Evolutionary conservation across 2,329 filamentous ascomycete genomes (phyloP).

Genomic region (Pseudogymnoascus sp.): DNA sequence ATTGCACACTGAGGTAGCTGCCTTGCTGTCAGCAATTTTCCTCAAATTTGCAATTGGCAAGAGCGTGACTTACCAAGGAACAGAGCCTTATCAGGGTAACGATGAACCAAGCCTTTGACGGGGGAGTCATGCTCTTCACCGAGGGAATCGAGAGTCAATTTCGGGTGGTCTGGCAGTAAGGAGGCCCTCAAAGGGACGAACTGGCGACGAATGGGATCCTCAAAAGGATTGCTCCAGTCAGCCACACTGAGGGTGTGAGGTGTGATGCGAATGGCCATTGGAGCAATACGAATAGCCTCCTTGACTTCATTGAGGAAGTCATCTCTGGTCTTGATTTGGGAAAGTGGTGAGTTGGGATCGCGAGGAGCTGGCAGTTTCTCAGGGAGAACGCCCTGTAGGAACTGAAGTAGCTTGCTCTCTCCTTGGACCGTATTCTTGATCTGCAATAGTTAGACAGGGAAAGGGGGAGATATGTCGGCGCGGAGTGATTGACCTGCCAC

Average conservation of each 20-base stretch:
- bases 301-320: constrained; percentile 48
- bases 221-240: constrained; percentile 50
- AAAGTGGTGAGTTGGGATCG: constrained; percentile 19
- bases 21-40: constrained; percentile 17
- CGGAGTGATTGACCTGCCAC: constrained; percentile 42
- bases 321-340: constrained; percentile 38
- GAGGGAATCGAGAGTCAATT: constrained; percentile 49
- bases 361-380: constrained; percentile 35
- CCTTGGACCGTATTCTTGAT: constrained; percentile 42
- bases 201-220: constrained; percentile 52
- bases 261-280: constrained; percentile 54
- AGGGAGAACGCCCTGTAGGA: constrained; percentile 44
- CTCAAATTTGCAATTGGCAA: neutral
- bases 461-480: neutral
- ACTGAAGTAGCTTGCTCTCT: constrained; percentile 38
- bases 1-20: constrained; percentile 52
- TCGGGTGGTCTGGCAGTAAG: constrained; percentile 46
- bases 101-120: constrained; percentile 50
- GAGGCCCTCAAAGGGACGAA: constrained; percentile 50
- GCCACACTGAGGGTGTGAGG: constrained; percentile 52
- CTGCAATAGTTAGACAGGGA: constrained; percentile 24
- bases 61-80: constrained; percentile 44
- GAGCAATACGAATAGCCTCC: constrained; percentile 43
- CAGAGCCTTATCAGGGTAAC: constrained; percentile 56
- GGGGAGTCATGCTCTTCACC: constrained; percentile 48